phyloP scores from a whole-genome alignment of 1,284 basidiomycete species.

The Puccinia horiana region DNA sequence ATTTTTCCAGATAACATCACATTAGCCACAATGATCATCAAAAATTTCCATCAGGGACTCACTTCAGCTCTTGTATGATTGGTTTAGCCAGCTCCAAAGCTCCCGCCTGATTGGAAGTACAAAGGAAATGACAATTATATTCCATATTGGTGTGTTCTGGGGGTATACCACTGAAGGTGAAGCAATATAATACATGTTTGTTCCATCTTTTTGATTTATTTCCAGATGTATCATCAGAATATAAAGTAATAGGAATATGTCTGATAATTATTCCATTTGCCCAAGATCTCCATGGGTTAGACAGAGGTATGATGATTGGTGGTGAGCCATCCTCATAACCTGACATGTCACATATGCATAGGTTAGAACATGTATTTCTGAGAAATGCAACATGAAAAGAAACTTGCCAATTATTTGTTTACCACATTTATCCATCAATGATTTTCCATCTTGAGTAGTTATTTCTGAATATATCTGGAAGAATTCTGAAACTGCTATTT shows the following conservation, averaged over 20 bases:
- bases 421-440: not conserved
- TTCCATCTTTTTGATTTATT: no score
- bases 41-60: slow-evolving; percentile 18
- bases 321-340: not conserved
- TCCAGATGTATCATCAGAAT: slow-evolving; percentile 63
- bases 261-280: slow-evolving; percentile 40
- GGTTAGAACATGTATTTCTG: not conserved
- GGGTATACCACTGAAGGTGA: slow-evolving; percentile 59
- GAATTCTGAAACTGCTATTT: not conserved
- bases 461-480: not conserved
- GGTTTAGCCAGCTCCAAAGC: slow-evolving; percentile 61
- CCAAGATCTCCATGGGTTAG: slow-evolving; percentile 40
- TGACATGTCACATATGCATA: slow-evolving; percentile 1
- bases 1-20: no score
- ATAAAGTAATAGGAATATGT: slow-evolving; percentile 60
- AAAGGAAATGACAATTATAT: slow-evolving; percentile 60
- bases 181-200: slow-evolving; percentile 58
- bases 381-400: not conserved
- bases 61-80: slow-evolving; percentile 57
- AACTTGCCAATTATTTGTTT: not conserved
- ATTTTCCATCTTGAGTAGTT: not conserved
- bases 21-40: not conserved
- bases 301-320: not conserved
- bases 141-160: slow-evolving; percentile 53
- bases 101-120: slow-evolving; percentile 60